Percentiles rank a stretch among this genome's conserved stretches.
These are phyloP conservation scores for Mrakia hoshinonis DNA, from an alignment of 768 basidiomycete genomes.

Conservation along the genomic window DNA sequence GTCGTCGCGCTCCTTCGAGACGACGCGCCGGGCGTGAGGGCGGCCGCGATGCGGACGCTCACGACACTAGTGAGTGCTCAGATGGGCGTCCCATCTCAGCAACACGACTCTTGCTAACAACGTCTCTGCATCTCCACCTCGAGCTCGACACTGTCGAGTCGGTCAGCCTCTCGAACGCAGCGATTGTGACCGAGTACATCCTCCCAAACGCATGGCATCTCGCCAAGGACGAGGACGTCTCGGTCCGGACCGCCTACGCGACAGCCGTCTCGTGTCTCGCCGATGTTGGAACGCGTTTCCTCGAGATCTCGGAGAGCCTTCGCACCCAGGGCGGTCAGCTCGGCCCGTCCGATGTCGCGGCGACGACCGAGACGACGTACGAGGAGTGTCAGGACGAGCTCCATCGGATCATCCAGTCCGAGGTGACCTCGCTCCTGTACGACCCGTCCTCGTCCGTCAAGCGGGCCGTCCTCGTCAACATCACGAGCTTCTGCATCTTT, in stretches of 20 bases:
- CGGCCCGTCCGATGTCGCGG: not conserved
- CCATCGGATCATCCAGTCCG: conserved; percentile 17
- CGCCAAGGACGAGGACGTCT: conserved; percentile 71
- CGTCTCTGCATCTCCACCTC: not conserved
- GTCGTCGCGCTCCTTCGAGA: conserved; percentile 81
- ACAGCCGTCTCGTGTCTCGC: conserved; percentile 78
- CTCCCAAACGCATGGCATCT: conserved; percentile 80
- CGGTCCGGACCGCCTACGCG: conserved; percentile 70
- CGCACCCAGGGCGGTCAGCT: not conserved
- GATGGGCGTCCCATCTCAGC: not conserved
- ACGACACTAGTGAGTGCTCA: conserved; percentile 64
- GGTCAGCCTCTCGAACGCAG: conserved; percentile 42
- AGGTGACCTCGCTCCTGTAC: conserved; percentile 13
- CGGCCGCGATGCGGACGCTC: conserved; percentile 64
- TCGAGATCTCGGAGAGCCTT: conserved; percentile 60
- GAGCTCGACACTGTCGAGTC: conserved; percentile 38
- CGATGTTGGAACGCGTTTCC: conserved; percentile 72
- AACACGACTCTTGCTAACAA: not conserved
- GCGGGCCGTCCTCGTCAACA: conserved; percentile 75
- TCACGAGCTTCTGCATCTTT: conserved; percentile 84
- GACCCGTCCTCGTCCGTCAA: conserved; percentile 67
- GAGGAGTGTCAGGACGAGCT: conserved; percentile 24
- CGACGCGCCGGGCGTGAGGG: conserved; percentile 72
- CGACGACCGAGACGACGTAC: conserved; percentile 16
- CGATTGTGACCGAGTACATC: conserved; percentile 91